These are phyloP conservation scores for Stramenopiles sp. DNA, from an alignment of 352 stramenopile species.

Conservation along the genomic window DNA sequence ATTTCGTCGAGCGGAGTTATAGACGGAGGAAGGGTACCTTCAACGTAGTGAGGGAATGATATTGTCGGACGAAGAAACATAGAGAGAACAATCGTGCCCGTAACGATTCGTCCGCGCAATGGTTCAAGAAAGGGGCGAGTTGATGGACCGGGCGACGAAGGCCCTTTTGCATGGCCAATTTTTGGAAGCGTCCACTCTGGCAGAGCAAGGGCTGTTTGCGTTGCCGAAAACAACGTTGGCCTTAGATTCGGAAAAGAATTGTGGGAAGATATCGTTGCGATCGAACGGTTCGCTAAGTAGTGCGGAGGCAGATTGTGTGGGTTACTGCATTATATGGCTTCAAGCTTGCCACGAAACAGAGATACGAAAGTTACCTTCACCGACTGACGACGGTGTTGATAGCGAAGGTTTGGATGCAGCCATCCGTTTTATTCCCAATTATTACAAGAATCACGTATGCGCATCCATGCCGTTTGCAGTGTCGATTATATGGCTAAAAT, in stretches of 20 bases:
- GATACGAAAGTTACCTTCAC: no score
- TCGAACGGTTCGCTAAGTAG: no score
- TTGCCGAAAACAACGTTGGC: neutral
- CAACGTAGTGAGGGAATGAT: no score
- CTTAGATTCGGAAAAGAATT: neutral
- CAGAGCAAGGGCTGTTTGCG: neutral
- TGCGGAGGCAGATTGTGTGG: neutral
- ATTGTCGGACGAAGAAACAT: no score
- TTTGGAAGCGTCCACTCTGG: neutral
- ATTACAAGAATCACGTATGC: neutral
- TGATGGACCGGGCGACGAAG: no score
- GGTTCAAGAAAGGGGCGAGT: no score
- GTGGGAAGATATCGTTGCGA: conserved; percentile 7
- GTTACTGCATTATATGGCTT: neutral
- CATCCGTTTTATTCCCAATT: neutral
- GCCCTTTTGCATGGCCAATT: neutral
- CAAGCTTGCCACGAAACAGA: conserved; percentile 7
- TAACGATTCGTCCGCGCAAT: no score
- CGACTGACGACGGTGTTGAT: no score
- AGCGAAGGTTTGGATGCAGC: neutral
- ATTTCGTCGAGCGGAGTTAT: no score
- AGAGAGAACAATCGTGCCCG: no score
- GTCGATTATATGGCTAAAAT: neutral
- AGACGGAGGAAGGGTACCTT: no score
- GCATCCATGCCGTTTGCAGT: conserved; percentile 1